Base-by-base conservation (phyloP, 1,284 basidiomycete genomes). In the Neotropicomus parvogracilis region DNA sequence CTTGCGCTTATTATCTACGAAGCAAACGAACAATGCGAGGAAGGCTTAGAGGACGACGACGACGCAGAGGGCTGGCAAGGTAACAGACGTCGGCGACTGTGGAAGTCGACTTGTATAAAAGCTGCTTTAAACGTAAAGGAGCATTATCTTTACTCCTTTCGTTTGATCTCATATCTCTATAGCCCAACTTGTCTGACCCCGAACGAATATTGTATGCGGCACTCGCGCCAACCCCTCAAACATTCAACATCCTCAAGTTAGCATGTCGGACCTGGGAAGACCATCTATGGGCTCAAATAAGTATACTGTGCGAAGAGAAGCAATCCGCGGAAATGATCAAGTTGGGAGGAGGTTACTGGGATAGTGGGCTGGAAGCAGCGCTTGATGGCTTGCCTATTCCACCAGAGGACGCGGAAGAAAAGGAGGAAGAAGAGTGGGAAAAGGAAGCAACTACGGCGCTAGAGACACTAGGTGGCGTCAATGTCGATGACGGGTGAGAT, bases 181-280 rank as follows among this genome's bases (percentile, higher is more conserved):
- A 94, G 88, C 70, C 80, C 27, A 73, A 75, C 19, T 71, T 97
- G 6, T 76, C 88, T 0, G 74, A 83, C 12, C 77, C 83, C 42
- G 95, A 97, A 64, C 82, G 92, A 13, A 79, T 85, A 1, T 70
- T 98, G 0, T 95, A 95, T 58, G 95, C 94, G 0, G 84, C 92
- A 0, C 78, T 99, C 7, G 85, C 86, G 0, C 94, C 94, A 4
- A 80, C 83, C 0, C 75, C 79, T 4, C 76, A 82, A 55, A 93
- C 95, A 5, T 80, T 90, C 0, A 74, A 74, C 6, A 77, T 92
- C 7, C 83, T 98, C 10, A 80, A 80, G 59, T 78, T 84, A 0
- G 85, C 89, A 4, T 95, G 92, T 62, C 72, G 84, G 29, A 88
- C 85, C 21, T 99, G 95, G 94, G 88, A 95, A 64, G 95, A 99